Base-by-base conservation (phyloP, 495 filamentous ascomycete genomes). In the Neurospora tetrasperma region DNA sequence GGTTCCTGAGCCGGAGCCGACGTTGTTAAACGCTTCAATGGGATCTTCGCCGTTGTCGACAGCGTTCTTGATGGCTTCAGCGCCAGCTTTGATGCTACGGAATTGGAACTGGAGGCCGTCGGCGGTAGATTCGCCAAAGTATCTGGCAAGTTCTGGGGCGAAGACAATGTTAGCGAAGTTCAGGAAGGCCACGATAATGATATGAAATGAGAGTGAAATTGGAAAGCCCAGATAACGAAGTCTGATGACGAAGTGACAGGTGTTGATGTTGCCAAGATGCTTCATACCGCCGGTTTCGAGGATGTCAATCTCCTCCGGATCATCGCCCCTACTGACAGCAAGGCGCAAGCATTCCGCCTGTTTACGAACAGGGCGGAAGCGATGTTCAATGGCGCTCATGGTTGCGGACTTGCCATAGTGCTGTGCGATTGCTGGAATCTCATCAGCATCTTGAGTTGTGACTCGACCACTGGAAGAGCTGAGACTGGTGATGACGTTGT, bases 41-140 rank as follows among this genome's bases (percentile, higher is more conserved):
- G 82, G 80, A 68, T 81, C 78, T 16, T 76, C 23, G 27, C 78
- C 79, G 0, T 73, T 71, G 11, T 76, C 75, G 5, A 80, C 78
- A 0, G 85, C 84, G 5, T 74, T 71, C 41, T 76, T 76, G 69
- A 87, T 82, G 0, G 71, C 75, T 1, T 80, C 77, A 62, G 80
- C 83, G 81, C 75, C 20, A 76, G 76, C 43, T 74, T 84, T 87
- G 76, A 86, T 78, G 8, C 74, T 74, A 0, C 86, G 80, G 72
- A 87, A 85, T 39, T 84, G 83, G 78, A 85, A 87, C 20, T 83
- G 76, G 1, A 88, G 74, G 4, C 85, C 84, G 8, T 75, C 76
- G 0, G 79, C 66, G 1, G 84, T 86, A 6, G 81, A 83, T 16
- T 81, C 82, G 4, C 84, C 84, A 70, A 80, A 86, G 41, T 80